Conservation (phyloP, 2,329 filamentous ascomycete genomes). For the Colletotrichum incanum region DNA sequence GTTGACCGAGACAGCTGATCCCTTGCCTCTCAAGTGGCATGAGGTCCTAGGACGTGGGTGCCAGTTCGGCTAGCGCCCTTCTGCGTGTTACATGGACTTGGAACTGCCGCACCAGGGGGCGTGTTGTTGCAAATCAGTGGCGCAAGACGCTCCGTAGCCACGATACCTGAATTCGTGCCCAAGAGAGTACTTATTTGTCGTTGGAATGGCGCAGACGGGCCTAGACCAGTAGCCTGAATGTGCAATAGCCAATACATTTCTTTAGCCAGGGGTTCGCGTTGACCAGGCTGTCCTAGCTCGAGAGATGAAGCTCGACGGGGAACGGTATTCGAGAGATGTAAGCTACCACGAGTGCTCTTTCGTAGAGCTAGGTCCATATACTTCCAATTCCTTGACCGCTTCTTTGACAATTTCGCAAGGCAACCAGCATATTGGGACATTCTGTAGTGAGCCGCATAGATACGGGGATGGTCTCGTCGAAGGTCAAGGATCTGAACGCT, state of each 20-base stretch:
- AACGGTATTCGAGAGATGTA: background rate
- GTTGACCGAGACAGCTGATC: constrained; percentile 12
- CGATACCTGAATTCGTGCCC: background rate
- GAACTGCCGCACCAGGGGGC: constrained; percentile 15
- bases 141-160: constrained; percentile 5
- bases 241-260: background rate
- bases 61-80: constrained; percentile 26
- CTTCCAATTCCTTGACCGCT: constrained; percentile 25
- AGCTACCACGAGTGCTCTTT: background rate
- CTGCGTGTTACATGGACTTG: constrained; percentile 20
- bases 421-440: constrained; percentile 22
- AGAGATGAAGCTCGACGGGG: background rate
- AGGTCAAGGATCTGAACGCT: constrained; percentile 17
- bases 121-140: constrained; percentile 1
- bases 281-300: constrained; percentile 9
- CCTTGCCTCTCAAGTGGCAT: background rate
- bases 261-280: constrained; percentile 2
- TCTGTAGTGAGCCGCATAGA: constrained; percentile 14
- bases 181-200: background rate
- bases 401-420: constrained; percentile 33
- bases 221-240: background rate
- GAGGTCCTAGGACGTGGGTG: constrained; percentile 4
- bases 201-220: constrained; percentile 1
- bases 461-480: constrained; percentile 18
- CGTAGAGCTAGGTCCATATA: background rate